Percentiles rank a stretch among this genome's conserved stretches.
Conservation (phyloP, 2,329 filamentous ascomycete species). For the Pseudogymnoascus sp. region DNA sequence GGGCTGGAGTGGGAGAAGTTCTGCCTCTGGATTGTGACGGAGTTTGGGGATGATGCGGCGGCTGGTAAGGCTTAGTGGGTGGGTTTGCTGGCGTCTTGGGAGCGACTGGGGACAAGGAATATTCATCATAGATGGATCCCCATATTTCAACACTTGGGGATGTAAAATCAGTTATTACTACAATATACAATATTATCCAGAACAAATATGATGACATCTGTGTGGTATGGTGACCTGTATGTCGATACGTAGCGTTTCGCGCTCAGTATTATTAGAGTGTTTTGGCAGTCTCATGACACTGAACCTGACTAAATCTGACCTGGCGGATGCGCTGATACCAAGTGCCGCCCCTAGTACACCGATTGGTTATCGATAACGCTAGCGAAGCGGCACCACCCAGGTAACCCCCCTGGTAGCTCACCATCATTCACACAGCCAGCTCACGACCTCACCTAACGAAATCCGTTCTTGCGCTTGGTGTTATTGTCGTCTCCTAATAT, state of each 20-base stretch:
- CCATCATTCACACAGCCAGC: slow-evolving; percentile 4
- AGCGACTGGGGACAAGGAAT: background rate
- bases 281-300: background rate
- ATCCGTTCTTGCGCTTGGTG: background rate
- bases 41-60: slow-evolving; percentile 49
- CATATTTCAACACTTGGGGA: slow-evolving; percentile 8
- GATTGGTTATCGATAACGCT: slow-evolving; percentile 9
- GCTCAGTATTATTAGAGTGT: background rate
- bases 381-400: slow-evolving; percentile 6
- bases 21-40: slow-evolving; percentile 80
- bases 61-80: background rate
- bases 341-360: slow-evolving; percentile 3
- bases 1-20: slow-evolving; percentile 78
- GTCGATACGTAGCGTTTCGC: background rate
- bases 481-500: background rate
- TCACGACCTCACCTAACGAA: slow-evolving; percentile 5
- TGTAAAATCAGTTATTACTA: background rate
- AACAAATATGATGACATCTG: background rate
- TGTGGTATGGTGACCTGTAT: background rate
- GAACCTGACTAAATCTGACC: background rate
- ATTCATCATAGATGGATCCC: slow-evolving; percentile 2
- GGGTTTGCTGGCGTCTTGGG: slow-evolving; percentile 1
- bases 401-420: slow-evolving; percentile 2
- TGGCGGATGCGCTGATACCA: slow-evolving; percentile 1
- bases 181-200: background rate